phyloP scores from a whole-genome alignment of 2,329 filamentous ascomycete genomes.

The Amphichorda felina region DNA sequence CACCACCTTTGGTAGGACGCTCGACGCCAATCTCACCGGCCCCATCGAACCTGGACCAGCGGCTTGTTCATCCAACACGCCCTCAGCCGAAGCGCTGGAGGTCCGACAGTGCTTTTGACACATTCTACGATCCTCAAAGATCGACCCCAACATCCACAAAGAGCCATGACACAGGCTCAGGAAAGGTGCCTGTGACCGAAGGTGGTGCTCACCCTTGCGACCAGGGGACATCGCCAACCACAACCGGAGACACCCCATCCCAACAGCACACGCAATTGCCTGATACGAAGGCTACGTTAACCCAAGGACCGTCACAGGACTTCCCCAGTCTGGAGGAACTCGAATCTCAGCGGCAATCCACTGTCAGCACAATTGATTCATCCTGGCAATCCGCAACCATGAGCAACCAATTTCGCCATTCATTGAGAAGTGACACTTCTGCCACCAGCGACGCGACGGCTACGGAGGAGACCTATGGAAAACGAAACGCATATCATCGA shows the following conservation, averaged over 20 bases:
- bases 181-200: not conserved
- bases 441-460: not conserved
- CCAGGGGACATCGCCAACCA: not conserved
- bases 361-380: conserved; percentile 2
- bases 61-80: not conserved
- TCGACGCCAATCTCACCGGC: not conserved
- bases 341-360: conserved; percentile 1
- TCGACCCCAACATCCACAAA: not conserved
- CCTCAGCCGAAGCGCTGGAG: not conserved
- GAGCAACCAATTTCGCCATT: conserved; percentile 1
- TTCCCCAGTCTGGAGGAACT: not conserved
- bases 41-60: conserved; percentile 1
- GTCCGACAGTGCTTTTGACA: not conserved
- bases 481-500: not conserved
- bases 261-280: not conserved
- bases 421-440: conserved; percentile 2
- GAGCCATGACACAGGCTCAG: too few species aligned
- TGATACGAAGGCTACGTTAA: too few species aligned
- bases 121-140: not conserved
- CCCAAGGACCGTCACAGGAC: not conserved
- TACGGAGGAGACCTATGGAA: not conserved
- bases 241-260: not conserved
- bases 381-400: conserved; percentile 1
- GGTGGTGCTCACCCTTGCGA: not conserved
- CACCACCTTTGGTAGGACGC: not conserved